Evolutionary conservation across 1,284 basidiomycete species (phyloP).

Genomic region (Tylopilus sp.): DNA sequence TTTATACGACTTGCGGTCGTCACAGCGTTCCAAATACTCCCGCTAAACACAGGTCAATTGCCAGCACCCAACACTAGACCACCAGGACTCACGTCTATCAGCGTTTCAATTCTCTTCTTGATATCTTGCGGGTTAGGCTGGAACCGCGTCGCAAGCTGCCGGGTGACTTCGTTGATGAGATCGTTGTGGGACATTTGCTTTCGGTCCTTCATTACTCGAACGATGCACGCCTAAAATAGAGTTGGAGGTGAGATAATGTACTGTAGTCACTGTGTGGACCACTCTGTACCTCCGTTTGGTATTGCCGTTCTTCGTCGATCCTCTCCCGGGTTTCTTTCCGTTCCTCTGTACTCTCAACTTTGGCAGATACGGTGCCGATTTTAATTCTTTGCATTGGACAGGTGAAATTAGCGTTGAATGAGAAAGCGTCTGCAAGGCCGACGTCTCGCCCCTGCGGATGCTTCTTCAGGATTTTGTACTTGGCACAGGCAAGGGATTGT

Average conservation of each 20-base stretch:
- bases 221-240: slow-evolving; percentile 78
- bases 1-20: slow-evolving; percentile 78
- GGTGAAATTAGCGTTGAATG: slow-evolving; percentile 83
- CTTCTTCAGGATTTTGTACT: slow-evolving; percentile 90
- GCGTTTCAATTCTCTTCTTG: slow-evolving; percentile 90
- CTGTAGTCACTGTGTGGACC: background rate
- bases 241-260: slow-evolving; percentile 4
- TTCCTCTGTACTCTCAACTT: slow-evolving; percentile 83
- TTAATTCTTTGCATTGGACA: slow-evolving; percentile 87
- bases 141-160: slow-evolving; percentile 82
- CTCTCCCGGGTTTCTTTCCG: slow-evolving; percentile 86
- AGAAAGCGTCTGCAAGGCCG: slow-evolving; percentile 71
- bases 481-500: slow-evolving; percentile 96
- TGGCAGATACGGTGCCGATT: slow-evolving; percentile 85
- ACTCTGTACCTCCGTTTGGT: slow-evolving; percentile 78
- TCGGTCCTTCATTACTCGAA: slow-evolving; percentile 96
- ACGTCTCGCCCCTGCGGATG: slow-evolving; percentile 86
- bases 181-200: slow-evolving; percentile 89
- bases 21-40: slow-evolving; percentile 75
- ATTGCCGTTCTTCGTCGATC: slow-evolving; percentile 88
- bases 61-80: background rate
- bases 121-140: slow-evolving; percentile 80
- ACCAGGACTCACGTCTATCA: slow-evolving; percentile 77
- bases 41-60: slow-evolving; percentile 42
- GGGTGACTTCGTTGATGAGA: slow-evolving; percentile 86